phyloP scores from a whole-genome alignment of 306 rosid genomes.

The Ceratonia siliqua region DNA sequence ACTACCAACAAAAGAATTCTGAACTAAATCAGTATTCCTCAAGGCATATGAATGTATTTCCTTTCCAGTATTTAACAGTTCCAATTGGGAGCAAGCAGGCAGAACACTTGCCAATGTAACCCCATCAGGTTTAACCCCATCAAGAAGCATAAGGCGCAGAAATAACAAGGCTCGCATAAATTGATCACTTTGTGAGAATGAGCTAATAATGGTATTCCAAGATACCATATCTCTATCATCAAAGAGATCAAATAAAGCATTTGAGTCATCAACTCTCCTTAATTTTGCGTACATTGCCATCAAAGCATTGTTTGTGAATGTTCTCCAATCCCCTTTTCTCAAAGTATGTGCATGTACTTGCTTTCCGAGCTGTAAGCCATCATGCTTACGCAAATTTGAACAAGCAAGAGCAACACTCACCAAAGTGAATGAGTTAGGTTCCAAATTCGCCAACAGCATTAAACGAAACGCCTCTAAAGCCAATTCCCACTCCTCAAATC shows the following conservation, averaged over 20 bases:
- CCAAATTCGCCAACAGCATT: slow-evolving; percentile 57
- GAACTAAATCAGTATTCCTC: slow-evolving; percentile 48
- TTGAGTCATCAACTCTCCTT: slow-evolving; percentile 56
- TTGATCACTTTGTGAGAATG: slow-evolving; percentile 68
- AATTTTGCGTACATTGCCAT: slow-evolving; percentile 77
- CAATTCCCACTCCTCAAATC: slow-evolving; percentile 68
- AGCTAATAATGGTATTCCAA: slow-evolving; percentile 80
- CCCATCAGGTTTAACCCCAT: slow-evolving; percentile 68
- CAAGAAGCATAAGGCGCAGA: slow-evolving; percentile 49
- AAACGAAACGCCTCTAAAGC: slow-evolving; percentile 53
- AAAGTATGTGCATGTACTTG: slow-evolving; percentile 69
- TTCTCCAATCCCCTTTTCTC: slow-evolving; percentile 52
- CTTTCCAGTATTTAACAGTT: slow-evolving; percentile 60
- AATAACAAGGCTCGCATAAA: slow-evolving; percentile 62
- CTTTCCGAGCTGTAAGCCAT: slow-evolving; percentile 62
- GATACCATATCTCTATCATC: slow-evolving; percentile 70
- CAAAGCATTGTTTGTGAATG: slow-evolving; percentile 73
- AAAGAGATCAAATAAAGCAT: slow-evolving; percentile 62
- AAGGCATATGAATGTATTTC: slow-evolving; percentile 71
- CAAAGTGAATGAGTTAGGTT: slow-evolving; percentile 71
- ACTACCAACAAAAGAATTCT: slow-evolving; percentile 69
- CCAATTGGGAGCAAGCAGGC: slow-evolving; percentile 85
- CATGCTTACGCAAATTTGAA: slow-evolving; percentile 44
- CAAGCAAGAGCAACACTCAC: slow-evolving; percentile 76
- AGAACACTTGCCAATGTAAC: slow-evolving; percentile 75